phyloP scores from a whole-genome alignment of 192 early-diverging fungal genomes.

The Gonapodya sp. region DNA sequence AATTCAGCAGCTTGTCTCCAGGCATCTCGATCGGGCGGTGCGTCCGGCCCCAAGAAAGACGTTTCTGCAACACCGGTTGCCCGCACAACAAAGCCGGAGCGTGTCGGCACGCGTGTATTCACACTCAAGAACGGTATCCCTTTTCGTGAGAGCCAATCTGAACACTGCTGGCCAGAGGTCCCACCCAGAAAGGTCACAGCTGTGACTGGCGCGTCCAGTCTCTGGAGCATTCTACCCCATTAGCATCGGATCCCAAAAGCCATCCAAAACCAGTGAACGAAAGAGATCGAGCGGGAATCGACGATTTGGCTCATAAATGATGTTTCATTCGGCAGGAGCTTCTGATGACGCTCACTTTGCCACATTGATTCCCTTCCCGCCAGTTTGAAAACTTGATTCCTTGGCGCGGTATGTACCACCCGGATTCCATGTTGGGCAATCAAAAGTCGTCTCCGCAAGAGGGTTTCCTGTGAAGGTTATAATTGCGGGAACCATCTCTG shows the following conservation, averaged over 20 bases:
- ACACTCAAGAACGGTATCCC: neutral
- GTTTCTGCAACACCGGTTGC: neutral
- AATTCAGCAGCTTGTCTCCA: neutral
- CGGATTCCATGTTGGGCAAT: neutral
- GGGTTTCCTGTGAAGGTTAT: neutral
- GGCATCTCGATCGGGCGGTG: neutral
- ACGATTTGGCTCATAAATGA: too few relatives aligned
- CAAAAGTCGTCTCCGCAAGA: neutral
- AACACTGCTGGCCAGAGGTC: neutral
- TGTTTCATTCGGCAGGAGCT: too few relatives aligned
- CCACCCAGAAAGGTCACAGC: neutral
- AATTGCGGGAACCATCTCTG: too few relatives aligned
- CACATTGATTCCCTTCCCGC: neutral
- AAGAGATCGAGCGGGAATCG: too few relatives aligned
- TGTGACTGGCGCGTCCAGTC: neutral
- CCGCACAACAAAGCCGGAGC: neutral
- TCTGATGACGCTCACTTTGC: too few relatives aligned
- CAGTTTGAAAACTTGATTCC: neutral
- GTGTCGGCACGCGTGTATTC: neutral
- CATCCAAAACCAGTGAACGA: too few relatives aligned
- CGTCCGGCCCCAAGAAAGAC: neutral
- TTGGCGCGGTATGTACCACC: neutral
- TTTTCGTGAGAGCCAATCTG: neutral
- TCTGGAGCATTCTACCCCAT: neutral
- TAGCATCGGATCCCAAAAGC: too few relatives aligned